Base-by-base conservation (phyloP, 805 yeast species). In the Priceomyces haplophilus region DNA sequence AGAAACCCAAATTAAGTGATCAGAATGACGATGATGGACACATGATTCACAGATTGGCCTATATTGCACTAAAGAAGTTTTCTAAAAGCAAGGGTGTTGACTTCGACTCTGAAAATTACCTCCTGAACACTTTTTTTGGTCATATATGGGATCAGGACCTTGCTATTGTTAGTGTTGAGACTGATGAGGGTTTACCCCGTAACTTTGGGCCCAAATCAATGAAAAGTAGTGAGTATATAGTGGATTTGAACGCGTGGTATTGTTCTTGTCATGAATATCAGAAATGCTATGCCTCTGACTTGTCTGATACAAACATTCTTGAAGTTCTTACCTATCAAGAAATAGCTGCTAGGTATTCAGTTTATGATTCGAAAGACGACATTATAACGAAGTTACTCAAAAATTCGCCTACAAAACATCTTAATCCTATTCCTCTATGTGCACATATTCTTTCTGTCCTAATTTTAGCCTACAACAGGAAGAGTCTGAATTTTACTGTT, bases 201-300 rank as follows among this genome's bases (percentile, higher is more conserved):
- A 27, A 15, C 15, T 11, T 15, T 12, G n/a, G 8, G 15, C 15
- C 11, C n/a, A 27, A 27, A 27, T 4, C 5, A 12, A 10, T 10
- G 11, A 15, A 27, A 12, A 27, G 11, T n/a, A 27, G 15, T 27
- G 31, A 27, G n/a, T 27, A 27, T 27, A 18, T 32, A 17, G 61
- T 57, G 6, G 65, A 60, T 36, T 34, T 57, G 23, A 40, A 42
- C 10, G 41, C 55, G 34, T 64, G 69, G 68, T 65, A 58, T 47
- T 65, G 70, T 36, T 48, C 55, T n/a, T 65, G 70, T 43, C 48
- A 50, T 5, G 48, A 46, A 16, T 62, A 56, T 41, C 61, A 52
- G 23, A 21, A 18, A 7, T 46, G 48, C 18, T 52, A 49, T 32
- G 11, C n/a, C n/a, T 15, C 31, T 12, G 31, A 27, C 8, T 31